A percentile compares a stretch with the other conserved stretches of the same genome.
These are phyloP conservation scores for Hypoxylon subgilvum DNA, from an alignment of 495 filamentous ascomycete species.

Conservation along the genomic window DNA sequence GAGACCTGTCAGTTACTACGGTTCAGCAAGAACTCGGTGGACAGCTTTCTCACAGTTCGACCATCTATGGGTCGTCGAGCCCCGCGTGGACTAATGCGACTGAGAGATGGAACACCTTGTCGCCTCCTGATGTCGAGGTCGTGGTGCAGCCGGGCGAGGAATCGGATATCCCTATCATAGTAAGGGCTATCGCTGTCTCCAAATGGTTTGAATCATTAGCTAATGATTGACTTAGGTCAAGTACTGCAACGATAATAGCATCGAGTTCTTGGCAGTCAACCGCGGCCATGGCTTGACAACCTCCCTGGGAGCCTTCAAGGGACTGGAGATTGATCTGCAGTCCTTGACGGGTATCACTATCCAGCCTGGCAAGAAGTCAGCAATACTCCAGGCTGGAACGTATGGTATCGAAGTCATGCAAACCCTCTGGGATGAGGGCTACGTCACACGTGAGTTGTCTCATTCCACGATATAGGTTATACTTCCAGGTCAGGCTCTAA, in stretches of 20 bases:
- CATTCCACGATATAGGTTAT: no score
- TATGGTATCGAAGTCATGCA: neutral
- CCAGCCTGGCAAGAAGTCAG: conserved; percentile 1
- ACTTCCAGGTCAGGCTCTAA: no score
- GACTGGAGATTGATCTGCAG: conserved; percentile 5
- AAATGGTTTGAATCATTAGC: neutral
- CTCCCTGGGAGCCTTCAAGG: conserved; percentile 36
- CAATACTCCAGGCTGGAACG: conserved; percentile 41
- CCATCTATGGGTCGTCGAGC: conserved; percentile 9
- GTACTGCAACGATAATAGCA: conserved; percentile 50
- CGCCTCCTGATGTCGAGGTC: conserved; percentile 2
- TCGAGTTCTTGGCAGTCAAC: conserved; percentile 59
- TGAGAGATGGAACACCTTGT: conserved; percentile 5
- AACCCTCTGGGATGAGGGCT: conserved; percentile 49
- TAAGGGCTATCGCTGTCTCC: neutral
- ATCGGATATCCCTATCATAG: conserved; percentile 6
- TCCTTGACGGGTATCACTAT: conserved; percentile 7
- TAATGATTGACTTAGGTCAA: conserved; percentile 43
- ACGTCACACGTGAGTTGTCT: conserved; percentile 32
- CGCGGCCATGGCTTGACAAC: conserved; percentile 51
- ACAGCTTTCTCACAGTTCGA: conserved; percentile 1
- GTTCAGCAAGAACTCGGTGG: neutral
- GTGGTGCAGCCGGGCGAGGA: conserved; percentile 14
- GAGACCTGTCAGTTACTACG: neutral
- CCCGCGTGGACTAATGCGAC: conserved; percentile 4